Evolutionary conservation across 768 basidiomycete species (phyloP), one percentile per base, ranked within the genome.

Genomic region (Boletus rex-veris): DNA sequence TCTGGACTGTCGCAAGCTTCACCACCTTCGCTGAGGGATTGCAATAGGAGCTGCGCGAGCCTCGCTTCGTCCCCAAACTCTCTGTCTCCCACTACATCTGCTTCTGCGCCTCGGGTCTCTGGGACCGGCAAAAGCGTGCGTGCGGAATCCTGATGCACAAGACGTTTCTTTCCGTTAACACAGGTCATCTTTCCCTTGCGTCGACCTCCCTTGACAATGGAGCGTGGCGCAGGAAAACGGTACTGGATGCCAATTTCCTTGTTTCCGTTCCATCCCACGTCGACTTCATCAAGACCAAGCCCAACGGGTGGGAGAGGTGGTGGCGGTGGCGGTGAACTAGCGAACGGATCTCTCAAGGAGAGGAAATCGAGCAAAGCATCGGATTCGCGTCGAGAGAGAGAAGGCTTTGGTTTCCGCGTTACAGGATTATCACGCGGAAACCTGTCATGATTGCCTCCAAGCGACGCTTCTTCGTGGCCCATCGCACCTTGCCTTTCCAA

Each of bases 291-390:
- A 19, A 68, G 61, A 19, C 59, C 66, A 28, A 72, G 62, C 15
- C 58, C 61, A 0, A 61, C 18, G 16, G 70, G 60, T n/a, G 66
- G 66, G 10, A 66, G 49, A 35, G 67, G 66, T 4, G 70, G 69
- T 7, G 68, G 70, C n/a, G 57, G 66, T 2, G 69, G 68, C n/a
- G 69, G 69, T 1, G 58, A 63, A 18, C 71, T 71, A 15, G 69
- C 69, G 5, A 70, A 70, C 18, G 69, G 69, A 49, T 70, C 69
- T 45, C 67, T 66, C 57, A 70, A 52, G 10, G 69, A 70, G 50
- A 72, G 66, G 40, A 72, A 70, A 57, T 70, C 69, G 19, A 68
- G 58, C 0, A 61, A 21, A 37, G 69, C 63, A 56, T 70, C 69
- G 41, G 63, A 61, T 52, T 56, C 58, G 28, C 59, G 57, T 7